Evolutionary conservation across 306 rosid species (phyloP), one percentile per base, ranked within the genome.

Genomic region (Citrullus colocynthis): DNA sequence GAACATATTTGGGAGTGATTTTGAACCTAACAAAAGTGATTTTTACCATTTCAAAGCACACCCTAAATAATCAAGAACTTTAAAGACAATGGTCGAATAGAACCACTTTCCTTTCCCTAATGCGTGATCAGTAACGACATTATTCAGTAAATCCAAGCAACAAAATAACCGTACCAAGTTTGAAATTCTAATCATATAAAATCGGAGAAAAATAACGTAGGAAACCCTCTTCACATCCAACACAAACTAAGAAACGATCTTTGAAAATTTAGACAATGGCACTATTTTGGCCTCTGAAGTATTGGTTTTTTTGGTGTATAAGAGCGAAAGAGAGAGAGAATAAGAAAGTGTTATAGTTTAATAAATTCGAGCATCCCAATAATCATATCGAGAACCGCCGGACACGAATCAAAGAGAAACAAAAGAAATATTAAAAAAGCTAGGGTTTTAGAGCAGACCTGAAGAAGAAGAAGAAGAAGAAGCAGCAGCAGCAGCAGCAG

Each of bases 391-490:
- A 24, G 56, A 48, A 71, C 20, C 39, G 28, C 7, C 41, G 17
- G 39, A 71, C 17, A 24, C 9, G 20, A 45, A 45, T 48, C 57
- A 44, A 5, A 48, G 9, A 48, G 2, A 6, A 12, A 45, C 54
- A 71, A 39, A 71, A 14, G 59, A 71, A 15, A 44, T 56, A 52
- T 44, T 10, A 36, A 37, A 37, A 32, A 6, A 71, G 14, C 20
- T 71, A 71, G 76, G 76, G 76, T 71, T 71, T 48, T 6, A 7
- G 7, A 71, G 21, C 41, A 71, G 18, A 71, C 76, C 76, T 71
- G 59, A 20, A 7, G 71, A 37, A 16, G 71, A 6, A 20, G 57
- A 72, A 44, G 58, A 20, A 15, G 24, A 17, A 34, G 70, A 5
- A n/a, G 54, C 13, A 41, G 52, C 5, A 39, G 42, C 6, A 24